Evolutionary conservation across 2,329 filamentous ascomycete genomes (phyloP), one percentile per base, ranked within the genome.

Genomic region (Biscogniauxia mediterranea): DNA sequence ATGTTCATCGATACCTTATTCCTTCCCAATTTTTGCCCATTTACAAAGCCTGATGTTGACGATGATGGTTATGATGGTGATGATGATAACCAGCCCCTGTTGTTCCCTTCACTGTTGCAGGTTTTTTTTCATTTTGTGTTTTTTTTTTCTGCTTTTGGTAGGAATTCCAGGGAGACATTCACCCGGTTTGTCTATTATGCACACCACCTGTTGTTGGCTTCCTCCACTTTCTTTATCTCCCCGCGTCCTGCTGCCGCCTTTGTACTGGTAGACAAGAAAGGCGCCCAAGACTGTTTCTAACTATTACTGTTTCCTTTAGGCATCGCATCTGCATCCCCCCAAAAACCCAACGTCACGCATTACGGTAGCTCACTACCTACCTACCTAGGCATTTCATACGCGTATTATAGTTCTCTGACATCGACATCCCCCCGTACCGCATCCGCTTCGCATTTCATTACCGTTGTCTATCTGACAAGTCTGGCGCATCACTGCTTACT

Each of bases 401-500:
- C 56, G 50, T 58, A 49, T 23, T 32, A 2, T 32, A 32, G 28
- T 55, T 61, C 52, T 58, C 61, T 63, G 52, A 65, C 53, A 50
- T 46, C 17, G 38, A n/a, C 54, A 60, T 56, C 26, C 19, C n/a
- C 54, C 19, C 54, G 52, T 20, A 17, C 49, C 54, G 54, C 38
- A 46, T 46, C 52, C 28, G 50, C 55, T 38, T 55, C 42, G n/a
- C 49, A 61, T 54, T 50, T 55, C 52, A 54, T n/a, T n/a, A n/a
- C n/a, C 63, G 63, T 61, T 65, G 28, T 32, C 63, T 57, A 32
- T 49, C 55, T 56, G 60, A 63, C 60, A 21, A 66, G 56, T 64
- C 78, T 57, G 77, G 77, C 25, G 77, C 73, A 54, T 77, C 75
- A 49, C 49, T 55, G 52, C 1, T 64, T 76, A 23, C 21, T 68